Percentiles rank a stretch among this genome's conserved stretches.
These are phyloP conservation scores for Stemphylium vesicarium DNA, from an alignment of 2,329 filamentous ascomycete species.

Conservation along the genomic window DNA sequence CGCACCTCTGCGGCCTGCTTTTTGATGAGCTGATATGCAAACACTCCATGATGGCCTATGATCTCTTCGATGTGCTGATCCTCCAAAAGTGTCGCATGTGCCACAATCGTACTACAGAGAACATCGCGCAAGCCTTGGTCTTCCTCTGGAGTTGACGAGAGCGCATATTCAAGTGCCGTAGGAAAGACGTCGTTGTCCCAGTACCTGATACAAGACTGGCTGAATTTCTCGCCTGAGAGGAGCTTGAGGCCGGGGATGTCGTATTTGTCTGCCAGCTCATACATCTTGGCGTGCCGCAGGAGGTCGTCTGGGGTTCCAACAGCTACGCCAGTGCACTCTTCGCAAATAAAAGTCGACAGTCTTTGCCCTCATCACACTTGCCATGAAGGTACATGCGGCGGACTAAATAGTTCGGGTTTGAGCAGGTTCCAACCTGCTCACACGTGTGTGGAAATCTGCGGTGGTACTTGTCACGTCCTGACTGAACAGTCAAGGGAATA, in stretches of 20 bases:
- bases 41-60: background rate
- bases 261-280: constrained; percentile 20
- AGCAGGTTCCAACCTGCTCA: background rate
- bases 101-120: background rate
- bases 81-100: background rate
- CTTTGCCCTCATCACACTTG: too few species aligned
- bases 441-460: background rate
- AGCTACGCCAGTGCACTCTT: background rate
- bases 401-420: background rate
- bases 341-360: background rate
- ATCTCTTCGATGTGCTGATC: background rate
- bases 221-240: constrained; percentile 12
- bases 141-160: background rate
- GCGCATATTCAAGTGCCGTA: background rate
- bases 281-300: constrained; percentile 4
- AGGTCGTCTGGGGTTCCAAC: background rate
- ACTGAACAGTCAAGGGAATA: background rate
- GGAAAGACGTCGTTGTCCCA: background rate
- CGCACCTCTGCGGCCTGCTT: background rate
- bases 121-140: background rate
- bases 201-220: background rate
- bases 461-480: background rate
- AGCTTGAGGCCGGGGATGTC: constrained; percentile 9
- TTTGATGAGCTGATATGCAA: background rate
- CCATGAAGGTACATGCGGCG: too few species aligned